These are phyloP conservation scores for Sclerotinia subarctica DNA, from an alignment of 2,329 filamentous ascomycete species.

Conservation along the genomic window DNA sequence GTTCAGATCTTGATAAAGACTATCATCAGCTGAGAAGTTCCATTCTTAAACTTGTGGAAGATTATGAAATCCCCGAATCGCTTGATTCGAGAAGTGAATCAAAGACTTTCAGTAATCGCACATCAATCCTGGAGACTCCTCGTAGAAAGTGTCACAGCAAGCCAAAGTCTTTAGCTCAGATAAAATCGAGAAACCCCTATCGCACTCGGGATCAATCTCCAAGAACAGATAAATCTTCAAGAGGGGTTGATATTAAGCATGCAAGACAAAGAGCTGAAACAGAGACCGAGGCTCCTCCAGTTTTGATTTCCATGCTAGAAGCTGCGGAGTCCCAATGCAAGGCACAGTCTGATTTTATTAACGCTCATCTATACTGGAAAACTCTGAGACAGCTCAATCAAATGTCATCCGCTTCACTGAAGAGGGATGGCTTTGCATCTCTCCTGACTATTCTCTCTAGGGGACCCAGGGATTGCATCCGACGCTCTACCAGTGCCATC, in stretches of 20 bases:
- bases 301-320: slow-evolving; percentile 70
- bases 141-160: slow-evolving; percentile 59
- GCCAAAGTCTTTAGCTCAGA: slow-evolving; percentile 47
- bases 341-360: slow-evolving; percentile 76
- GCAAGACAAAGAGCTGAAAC: slow-evolving; percentile 28
- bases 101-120: slow-evolving; percentile 68
- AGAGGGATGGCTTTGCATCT: slow-evolving; percentile 66
- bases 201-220: slow-evolving; percentile 37
- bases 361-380: slow-evolving; percentile 81
- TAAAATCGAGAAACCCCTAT: slow-evolving; percentile 59
- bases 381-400: slow-evolving; percentile 71
- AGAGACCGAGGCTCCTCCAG: slow-evolving; percentile 45
- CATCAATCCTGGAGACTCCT: slow-evolving; percentile 47
- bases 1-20: slow-evolving; percentile 68
- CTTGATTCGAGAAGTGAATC: slow-evolving; percentile 57
- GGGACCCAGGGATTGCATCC: slow-evolving; percentile 66
- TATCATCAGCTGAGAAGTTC: slow-evolving; percentile 79
- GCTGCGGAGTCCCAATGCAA: slow-evolving; percentile 74
- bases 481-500: slow-evolving; percentile 66
- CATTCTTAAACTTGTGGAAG: slow-evolving; percentile 75
- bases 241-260: slow-evolving; percentile 25
- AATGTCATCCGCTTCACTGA: slow-evolving; percentile 58
- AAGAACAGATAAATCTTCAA: slow-evolving; percentile 22
- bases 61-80: slow-evolving; percentile 74
- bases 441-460: slow-evolving; percentile 71